These are phyloP conservation scores for Candida lessepsii DNA, from an alignment of 805 yeast genomes.

Conservation along the genomic window DNA sequence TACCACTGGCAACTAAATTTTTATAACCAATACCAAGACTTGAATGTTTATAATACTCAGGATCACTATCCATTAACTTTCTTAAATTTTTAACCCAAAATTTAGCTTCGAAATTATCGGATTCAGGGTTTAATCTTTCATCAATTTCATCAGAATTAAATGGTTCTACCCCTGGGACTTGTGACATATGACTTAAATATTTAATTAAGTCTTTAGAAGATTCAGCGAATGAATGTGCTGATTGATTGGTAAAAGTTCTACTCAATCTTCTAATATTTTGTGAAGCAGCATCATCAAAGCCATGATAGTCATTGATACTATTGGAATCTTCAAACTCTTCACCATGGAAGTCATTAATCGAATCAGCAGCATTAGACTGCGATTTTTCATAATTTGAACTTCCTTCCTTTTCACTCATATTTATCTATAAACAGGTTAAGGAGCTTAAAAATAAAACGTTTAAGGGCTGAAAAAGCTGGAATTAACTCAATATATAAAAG, in stretches of 20 bases:
- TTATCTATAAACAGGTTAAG: background rate
- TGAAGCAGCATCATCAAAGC: constrained; percentile 18
- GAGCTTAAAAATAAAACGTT: background rate
- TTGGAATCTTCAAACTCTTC: constrained; percentile 6
- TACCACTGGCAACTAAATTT: constrained; percentile 55
- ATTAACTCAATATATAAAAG: background rate
- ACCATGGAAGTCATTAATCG: constrained; percentile 1
- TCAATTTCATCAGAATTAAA: constrained; percentile 22
- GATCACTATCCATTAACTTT: constrained; percentile 47
- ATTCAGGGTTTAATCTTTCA: constrained; percentile 52
- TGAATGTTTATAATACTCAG: constrained; percentile 59
- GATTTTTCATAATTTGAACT: constrained; percentile 1
- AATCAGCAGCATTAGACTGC: background rate
- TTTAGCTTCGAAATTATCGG: constrained; percentile 51
- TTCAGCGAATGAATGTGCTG: constrained; percentile 12
- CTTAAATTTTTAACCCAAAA: constrained; percentile 64
- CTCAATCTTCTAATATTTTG: constrained; percentile 16
- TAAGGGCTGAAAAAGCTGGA: background rate
- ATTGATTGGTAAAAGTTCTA: constrained; percentile 17
- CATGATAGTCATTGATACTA: constrained; percentile 23
- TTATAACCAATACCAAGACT: constrained; percentile 55
- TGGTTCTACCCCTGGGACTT: constrained; percentile 45
- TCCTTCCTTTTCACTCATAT: constrained; percentile 6
- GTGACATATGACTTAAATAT: constrained; percentile 42
- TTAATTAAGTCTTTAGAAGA: constrained; percentile 27